phyloP scores from a whole-genome alignment of 768 basidiomycete species.

The Lactarius psammicola region DNA sequence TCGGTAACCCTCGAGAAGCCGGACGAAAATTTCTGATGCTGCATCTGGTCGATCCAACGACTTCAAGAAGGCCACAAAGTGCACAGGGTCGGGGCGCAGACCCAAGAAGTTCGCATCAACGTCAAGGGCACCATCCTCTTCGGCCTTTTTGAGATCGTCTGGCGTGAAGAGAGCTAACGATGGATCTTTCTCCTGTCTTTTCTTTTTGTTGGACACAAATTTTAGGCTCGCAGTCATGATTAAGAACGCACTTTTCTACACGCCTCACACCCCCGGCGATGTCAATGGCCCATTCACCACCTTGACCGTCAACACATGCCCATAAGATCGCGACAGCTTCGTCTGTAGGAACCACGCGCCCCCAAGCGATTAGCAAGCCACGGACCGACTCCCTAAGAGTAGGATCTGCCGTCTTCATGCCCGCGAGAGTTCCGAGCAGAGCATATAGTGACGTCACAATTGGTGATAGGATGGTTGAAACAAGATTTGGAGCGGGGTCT shows the following conservation, averaged over 20 bases:
- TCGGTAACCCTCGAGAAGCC: slow-evolving; percentile 67
- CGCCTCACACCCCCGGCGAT: slow-evolving; percentile 51
- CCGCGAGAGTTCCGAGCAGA: slow-evolving; percentile 54
- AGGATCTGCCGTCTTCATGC: slow-evolving; percentile 61
- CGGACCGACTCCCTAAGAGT: slow-evolving; percentile 55
- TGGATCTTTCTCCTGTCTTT: slow-evolving; percentile 29
- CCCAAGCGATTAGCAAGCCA: slow-evolving; percentile 73
- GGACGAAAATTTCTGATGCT: slow-evolving; percentile 69
- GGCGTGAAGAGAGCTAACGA: slow-evolving; percentile 52
- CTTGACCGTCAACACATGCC: slow-evolving; percentile 53
- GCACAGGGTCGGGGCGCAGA: slow-evolving; percentile 72
- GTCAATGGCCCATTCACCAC: slow-evolving; percentile 55
- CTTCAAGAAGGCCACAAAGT: slow-evolving; percentile 66
- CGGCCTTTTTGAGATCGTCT: slow-evolving; percentile 42
- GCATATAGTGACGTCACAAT: slow-evolving; percentile 67
- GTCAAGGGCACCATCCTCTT: slow-evolving; percentile 44
- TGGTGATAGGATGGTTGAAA: slow-evolving; percentile 63
- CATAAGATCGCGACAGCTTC: slow-evolving; percentile 59
- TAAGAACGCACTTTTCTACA: slow-evolving; percentile 43
- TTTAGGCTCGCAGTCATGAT: not conserved
- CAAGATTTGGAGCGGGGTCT: slow-evolving; percentile 72
- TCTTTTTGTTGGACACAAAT: not conserved
- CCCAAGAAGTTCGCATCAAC: slow-evolving; percentile 58
- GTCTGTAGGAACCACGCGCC: slow-evolving; percentile 52
- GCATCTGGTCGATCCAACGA: slow-evolving; percentile 66